Base-by-base conservation (phyloP, 2,329 filamentous ascomycete species). In the Colletotrichum sp. region DNA sequence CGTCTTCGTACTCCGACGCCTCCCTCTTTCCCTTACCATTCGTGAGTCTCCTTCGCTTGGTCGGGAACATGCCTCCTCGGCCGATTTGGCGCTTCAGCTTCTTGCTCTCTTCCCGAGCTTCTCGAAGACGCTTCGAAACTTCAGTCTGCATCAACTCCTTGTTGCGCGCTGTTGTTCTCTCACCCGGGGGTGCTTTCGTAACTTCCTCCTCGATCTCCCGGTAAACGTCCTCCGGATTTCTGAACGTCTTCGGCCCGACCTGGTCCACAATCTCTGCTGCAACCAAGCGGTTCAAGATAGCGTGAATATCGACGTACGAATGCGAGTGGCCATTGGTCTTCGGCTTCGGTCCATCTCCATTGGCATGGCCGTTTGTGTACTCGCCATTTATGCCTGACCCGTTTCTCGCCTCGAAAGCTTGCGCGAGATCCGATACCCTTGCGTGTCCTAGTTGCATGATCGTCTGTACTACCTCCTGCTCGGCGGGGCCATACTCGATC, bases 391-490 rank as follows among this genome's bases (percentile, higher is more conserved):
- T 39, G 34, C 62, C 39, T 5, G 34, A 10, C 24, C 57, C 73
- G 28, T 76, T 60, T 30, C 55, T 64, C 28, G 71, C 62, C n/a
- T 81, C 79, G 80, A 93, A 94, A 21, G 92, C 91, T 49, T 93
- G 90, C n/a, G 89, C 89, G 59, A 96, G 87, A 79, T 96, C 93
- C 57, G 89, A 90, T 39, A 96, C 89, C 81, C 91, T 92, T 34
- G 94, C 93, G 85, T 97, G 94, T 2, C 96, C 96, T 21, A 96
- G 89, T 71, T 93, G 89, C 76, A 98, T 87, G 57, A 98, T 87
- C 34, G 93, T 94, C 79, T 95, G 92, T 75, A 97, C 90, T 52
- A 98, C 88, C 77, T 93, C 92, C 72, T 92, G 92, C 34, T 95
- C 95, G 77, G 92, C 90, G n/a, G 89, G 87, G 21, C 96, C 96